Evolutionary conservation across 306 rosid genomes (phyloP).

Genomic region (Casuarina equisetifolia): DNA sequence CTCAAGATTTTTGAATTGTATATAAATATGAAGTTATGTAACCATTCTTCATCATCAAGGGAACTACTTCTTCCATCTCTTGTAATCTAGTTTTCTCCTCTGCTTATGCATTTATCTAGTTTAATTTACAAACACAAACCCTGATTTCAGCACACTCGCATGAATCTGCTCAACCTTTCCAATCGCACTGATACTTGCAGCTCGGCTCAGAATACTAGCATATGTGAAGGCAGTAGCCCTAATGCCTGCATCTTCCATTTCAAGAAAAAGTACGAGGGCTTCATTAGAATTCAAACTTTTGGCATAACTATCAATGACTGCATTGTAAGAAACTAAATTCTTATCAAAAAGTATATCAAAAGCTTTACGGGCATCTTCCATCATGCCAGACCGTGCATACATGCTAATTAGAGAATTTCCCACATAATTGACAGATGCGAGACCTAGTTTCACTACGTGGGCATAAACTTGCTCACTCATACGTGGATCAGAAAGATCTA

Average conservation of each 20-base stretch:
- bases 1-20: too few relatives aligned
- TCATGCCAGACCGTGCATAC: conserved; percentile 60
- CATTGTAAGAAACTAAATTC: conserved; percentile 41
- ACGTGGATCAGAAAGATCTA: conserved; percentile 38
- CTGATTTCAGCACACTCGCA: conserved; percentile 45
- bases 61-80: too few relatives aligned
- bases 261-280: conserved; percentile 33
- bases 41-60: too few relatives aligned
- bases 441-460: conserved; percentile 46
- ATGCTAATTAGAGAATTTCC: conserved; percentile 55
- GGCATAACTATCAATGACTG: conserved; percentile 35
- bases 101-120: too few relatives aligned
- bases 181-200: conserved; percentile 51
- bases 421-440: conserved; percentile 48
- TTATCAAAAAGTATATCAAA: conserved; percentile 53
- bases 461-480: conserved; percentile 44
- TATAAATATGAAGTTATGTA: too few relatives aligned
- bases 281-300: conserved; percentile 32
- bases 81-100: too few relatives aligned
- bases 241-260: conserved; percentile 33
- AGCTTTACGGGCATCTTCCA: conserved; percentile 50
- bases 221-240: conserved; percentile 50
- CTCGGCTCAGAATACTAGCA: conserved; percentile 67
- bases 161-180: conserved; percentile 65
- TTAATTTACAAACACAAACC: too few relatives aligned